A percentile compares a stretch with the other conserved stretches of the same genome.
Conservation (phyloP, 129 eudicot species). For the Flaveria bidentis region DNA sequence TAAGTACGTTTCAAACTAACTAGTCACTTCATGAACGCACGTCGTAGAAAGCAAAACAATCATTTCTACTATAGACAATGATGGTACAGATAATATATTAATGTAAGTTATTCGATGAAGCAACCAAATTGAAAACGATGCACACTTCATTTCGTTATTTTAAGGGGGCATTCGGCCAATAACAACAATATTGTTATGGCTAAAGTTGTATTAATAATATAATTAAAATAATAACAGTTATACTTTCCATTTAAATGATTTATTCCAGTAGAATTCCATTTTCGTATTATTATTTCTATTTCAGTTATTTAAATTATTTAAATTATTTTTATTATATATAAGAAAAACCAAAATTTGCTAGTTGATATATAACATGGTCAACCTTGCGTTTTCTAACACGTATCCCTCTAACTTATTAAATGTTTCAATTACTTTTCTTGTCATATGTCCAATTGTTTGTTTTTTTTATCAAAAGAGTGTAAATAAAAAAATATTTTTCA, state of each 20-base stretch:
- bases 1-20: not conserved
- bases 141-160: not conserved
- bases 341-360: not conserved
- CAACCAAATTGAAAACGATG: constrained; percentile 11
- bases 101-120: not conserved
- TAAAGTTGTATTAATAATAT: not conserved
- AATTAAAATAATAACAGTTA: not conserved
- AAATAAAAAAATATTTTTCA: no score
- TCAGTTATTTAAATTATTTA: no score
- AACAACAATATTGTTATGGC: not conserved
- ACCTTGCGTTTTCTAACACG: no score
- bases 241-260: no score
- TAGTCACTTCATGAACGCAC: no score
- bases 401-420: no score
- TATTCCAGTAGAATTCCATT: no score
- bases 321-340: not conserved
- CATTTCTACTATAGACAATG: not conserved
- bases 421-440: no score
- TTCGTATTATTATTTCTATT: no score
- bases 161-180: not conserved
- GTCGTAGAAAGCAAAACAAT: not conserved
- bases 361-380: not conserved
- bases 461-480: no score
- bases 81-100: constrained; percentile 4
- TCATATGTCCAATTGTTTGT: no score